Base-by-base conservation (phyloP, 495 filamentous ascomycete genomes). In the Neurospora sp. region DNA sequence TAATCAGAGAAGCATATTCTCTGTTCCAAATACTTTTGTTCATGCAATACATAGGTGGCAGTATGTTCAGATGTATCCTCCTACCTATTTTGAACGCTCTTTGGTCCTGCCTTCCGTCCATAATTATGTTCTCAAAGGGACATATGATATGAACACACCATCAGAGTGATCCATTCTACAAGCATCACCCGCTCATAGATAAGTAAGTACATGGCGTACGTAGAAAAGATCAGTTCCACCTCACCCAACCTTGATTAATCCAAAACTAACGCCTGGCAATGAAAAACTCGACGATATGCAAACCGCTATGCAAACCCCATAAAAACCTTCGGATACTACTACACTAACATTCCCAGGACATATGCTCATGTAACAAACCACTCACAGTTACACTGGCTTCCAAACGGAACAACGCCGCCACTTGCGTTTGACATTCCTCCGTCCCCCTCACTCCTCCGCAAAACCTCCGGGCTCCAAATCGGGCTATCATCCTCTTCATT, bases 351-450 rank as follows among this genome's bases (percentile, higher is more conserved):
- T 65, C 2, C 31, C 53, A 65, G 27, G 3, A 31, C 14, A 14
- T 65, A 37, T 69, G 12, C 61, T 76, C n/a, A 79, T 22, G 73
- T 79, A 31, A 74, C 37, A 39, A 75, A 79, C 78, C 78, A 80
- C 61, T 77, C 74, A 42, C 78, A 80, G 8, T 76, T 73, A 59
- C 78, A 80, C 69, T 75, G 76, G 40, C 73, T 78, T n/a, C 74
- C 70, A 68, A 76, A 73, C 35, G 76, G 61, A 31, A 38, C 45
- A 16, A 40, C 73, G 37, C 73, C 72, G 16, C 71, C 38, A 41
- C 6, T 40, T 14, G 27, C 16, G 8, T 40, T 37, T 53, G 59
- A 39, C 22, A 20, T 35, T 17, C 59, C 27, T 53, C 20, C 22
- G 42, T 41, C 22, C 48, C 37, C 37, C 8, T 17, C 68, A 16